Percentiles rank a stretch among this genome's conserved stretches.
phyloP scores from a whole-genome alignment of 352 stramenopile genomes.

The Blastocystis hominis region DNA sequence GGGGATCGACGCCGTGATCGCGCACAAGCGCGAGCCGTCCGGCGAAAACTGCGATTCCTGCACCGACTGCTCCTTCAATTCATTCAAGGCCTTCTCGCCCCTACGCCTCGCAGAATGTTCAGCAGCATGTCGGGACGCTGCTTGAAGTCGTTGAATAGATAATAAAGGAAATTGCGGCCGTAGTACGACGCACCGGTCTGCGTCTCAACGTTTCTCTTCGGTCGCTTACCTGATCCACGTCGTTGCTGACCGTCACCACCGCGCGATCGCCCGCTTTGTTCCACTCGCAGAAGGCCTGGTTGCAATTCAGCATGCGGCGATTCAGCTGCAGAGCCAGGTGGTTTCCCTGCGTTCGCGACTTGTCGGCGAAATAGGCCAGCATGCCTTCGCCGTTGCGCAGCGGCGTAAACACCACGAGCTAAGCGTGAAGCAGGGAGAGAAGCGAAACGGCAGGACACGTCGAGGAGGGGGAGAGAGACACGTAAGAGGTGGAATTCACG shows the following conservation, averaged over 20 bases:
- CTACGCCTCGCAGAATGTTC: neutral
- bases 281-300: neutral
- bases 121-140: neutral
- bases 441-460: neutral
- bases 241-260: neutral
- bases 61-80: slow-evolving; percentile 10
- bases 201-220: neutral
- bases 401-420: neutral
- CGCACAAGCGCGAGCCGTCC: neutral
- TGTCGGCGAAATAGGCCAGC: neutral
- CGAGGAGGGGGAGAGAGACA: neutral
- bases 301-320: neutral
- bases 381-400: neutral
- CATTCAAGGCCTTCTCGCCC: no score
- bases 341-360: neutral
- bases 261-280: neutral
- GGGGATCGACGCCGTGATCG: neutral
- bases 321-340: neutral
- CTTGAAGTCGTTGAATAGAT: slow-evolving; percentile 40
- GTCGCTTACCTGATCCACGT: neutral
- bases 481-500: neutral
- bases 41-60: neutral
- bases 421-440: neutral
- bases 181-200: slow-evolving; percentile 40
- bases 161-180: neutral